Base-by-base conservation (phyloP, 2,329 filamentous ascomycete genomes). In the Lasiodiplodia sp. region DNA sequence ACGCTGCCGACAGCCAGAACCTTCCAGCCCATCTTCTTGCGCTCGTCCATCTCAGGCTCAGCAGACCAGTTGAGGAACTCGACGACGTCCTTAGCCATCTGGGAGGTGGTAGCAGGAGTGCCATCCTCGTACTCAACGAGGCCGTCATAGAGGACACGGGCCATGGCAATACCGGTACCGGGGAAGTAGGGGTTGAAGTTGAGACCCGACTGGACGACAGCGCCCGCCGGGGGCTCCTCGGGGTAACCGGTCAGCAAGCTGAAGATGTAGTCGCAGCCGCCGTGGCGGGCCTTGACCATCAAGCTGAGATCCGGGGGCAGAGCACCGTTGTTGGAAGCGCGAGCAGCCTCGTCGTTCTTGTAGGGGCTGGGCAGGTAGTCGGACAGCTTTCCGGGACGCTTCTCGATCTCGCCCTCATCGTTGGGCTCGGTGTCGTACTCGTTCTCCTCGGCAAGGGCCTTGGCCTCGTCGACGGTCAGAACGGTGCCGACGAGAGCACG, bases 121-220 rank as follows among this genome's bases (percentile, higher is more conserved):
- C 88, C 94, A 75, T 99, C 96, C 82, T 99, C 96, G 85, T 98
- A 99, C 83, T 99, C 96, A 72, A 99, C 96, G 69, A 99, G 86
- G 72, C 93, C 96, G 75, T 99, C 96, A 85, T 97, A 99, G 70
- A 99, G 90, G 71, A 98, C 96, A 89, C 96, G 95, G 76, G 91
- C 95, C 96, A 99, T 99, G 78, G 92, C 96, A 82, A 99, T 99
- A 80, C 95, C 95, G 75, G 96, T 98, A 80, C 96, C 96, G 69
- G 96, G 96, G 91, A 99, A 99, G 88, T 97, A 99, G 70, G 96
- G 96, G 89, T 99, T 99, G 90, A 99, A 99, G 90, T 98, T 97
- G 84, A 99, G 90, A 78, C 96, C 96, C 71, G 90, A 89, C 76
- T 90, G 91, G 70, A 99, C 91, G 76, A 88, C 85, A 71, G 92